Evolutionary conservation across 2,329 filamentous ascomycete species (phyloP), one percentile per base, ranked within the genome.

Genomic region (Fusarium dimerum): DNA sequence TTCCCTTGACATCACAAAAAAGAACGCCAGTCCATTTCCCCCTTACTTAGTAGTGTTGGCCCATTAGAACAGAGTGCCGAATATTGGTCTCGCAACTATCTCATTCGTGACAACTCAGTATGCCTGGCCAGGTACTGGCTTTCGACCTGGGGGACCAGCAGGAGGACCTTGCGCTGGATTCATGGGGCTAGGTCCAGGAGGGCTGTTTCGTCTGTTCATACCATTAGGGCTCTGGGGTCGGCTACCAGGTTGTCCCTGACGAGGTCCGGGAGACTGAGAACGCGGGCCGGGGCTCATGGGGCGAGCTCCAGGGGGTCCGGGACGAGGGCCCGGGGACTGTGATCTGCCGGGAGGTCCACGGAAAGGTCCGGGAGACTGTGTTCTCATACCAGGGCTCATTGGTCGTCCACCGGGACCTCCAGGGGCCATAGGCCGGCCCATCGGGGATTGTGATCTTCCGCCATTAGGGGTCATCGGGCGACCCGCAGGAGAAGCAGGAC

Each of bases 61-160:
- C 60, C 57, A 42, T 50, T 52, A 42, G 17, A 44, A 43, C 46
- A 54, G 43, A 51, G 46, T 50, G 50, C 43, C 46, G 51, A 48
- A 46, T 55, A 47, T 52, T 55, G 51, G 54, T 56, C 52, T 55
- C 45, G 42, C 45, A 47, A 49, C 32, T 9, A 12, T 10, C 48
- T 38, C n/a, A 47, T 39, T 42, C 17, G 20, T 39, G 29, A 10
- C 51, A 46, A 43, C 51, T 66, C 47, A 81, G 50, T 77, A 78
- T 5, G 80, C 79, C 66, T 82, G 80, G 36, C 79, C 79, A 6
- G 81, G 79, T 40, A 85, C 77, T 26, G 82, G 80, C 67, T 85
- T 84, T 50, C 81, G 77, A 59, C 70, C 74, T 53, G 82, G 73
- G 26, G 76, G 71, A 40, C 73, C 76, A 30, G 74, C 75, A 18